Base-by-base conservation (phyloP, 2,329 filamentous ascomycete genomes). In the Colletotrichum graminicola region DNA sequence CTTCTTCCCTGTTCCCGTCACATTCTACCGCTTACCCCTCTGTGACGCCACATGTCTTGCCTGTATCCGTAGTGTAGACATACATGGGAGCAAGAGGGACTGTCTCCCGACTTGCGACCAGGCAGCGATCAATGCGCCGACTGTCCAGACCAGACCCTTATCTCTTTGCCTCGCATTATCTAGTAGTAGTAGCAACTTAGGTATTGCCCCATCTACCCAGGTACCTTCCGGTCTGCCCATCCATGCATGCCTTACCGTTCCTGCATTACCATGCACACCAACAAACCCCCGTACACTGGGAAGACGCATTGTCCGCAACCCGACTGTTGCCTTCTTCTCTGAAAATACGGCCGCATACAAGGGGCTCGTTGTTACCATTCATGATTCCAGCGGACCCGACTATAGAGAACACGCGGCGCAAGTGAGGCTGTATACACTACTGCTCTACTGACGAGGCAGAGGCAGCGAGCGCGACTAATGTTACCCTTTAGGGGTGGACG, bases 1-100 rank as follows among this genome's bases (percentile, higher is more conserved):
- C 26, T 34, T 45, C 47, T 62, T 55, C 39, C 56, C 36, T 45
- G 23, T n/a, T 23, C 39, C 51, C 49, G 32, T 62, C 62, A 54
- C 54, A 45, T 34, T 36, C 29, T 10, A 32, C 26, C 49, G 47
- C 36, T 21, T 29, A 69, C 29, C 67, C 68, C 54, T 72, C 65
- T 68, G 59, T 45, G 66, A 69, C 54, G 65, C 68, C 68, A 64
- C 68, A 59, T 59, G 68, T 71, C 68, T 68, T 71, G 59, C 68
- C 29, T 67, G 49, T 54, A n/a, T n/a, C n/a, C n/a, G n/a, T n/a
- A n/a, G n/a, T n/a, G n/a, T n/a, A n/a, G n/a, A n/a, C n/a, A 39
- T 14, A 16, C 32, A 23, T 23, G 29, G 29, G 7, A 54, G n/a
- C 45, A 71, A 41, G 39, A 67, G 61, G 26, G 23, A 32, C 52